A percentile compares a stretch with the other conserved stretches of the same genome.
These are phyloP conservation scores for Sphaerulina populicola DNA, from an alignment of 2,329 filamentous ascomycete genomes.

Conservation along the genomic window DNA sequence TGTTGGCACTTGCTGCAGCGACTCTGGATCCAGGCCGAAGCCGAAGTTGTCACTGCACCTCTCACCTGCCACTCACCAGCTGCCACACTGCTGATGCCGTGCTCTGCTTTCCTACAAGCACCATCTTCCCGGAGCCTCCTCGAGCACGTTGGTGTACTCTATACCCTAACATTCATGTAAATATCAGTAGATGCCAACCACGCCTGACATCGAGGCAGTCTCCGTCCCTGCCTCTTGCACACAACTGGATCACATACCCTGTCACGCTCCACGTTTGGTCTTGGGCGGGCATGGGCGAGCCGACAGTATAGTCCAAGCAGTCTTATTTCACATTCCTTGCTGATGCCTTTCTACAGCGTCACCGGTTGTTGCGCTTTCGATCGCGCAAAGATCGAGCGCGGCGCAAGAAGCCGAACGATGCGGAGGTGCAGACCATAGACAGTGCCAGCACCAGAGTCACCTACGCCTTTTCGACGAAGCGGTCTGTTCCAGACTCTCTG, in stretches of 20 bases:
- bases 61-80: not conserved
- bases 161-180: slow-evolving; percentile 2
- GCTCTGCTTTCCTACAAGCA: not conserved
- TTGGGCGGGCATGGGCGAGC: not conserved
- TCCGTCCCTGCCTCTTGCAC: not conserved
- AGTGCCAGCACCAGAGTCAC: slow-evolving; percentile 6
- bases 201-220: not conserved
- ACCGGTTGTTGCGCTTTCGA: not conserved
- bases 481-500: slow-evolving; percentile 9
- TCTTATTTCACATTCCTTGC: not conserved
- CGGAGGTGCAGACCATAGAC: slow-evolving; percentile 3
- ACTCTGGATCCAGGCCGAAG: not conserved
- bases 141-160: not conserved
- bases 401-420: slow-evolving; percentile 1
- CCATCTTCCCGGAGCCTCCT: not conserved
- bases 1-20: not conserved
- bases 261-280: not conserved
- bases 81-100: too few species aligned
- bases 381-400: not conserved
- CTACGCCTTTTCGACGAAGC: slow-evolving; percentile 3
- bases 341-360: not conserved
- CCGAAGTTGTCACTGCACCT: not conserved
- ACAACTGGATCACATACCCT: not conserved
- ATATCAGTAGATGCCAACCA: slow-evolving; percentile 1
- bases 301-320: not conserved